Percentiles rank a stretch among this genome's conserved stretches.
These are phyloP conservation scores for Euphorbia pulcherrima DNA, from an alignment of 345 rosid species.

Conservation along the genomic window DNA sequence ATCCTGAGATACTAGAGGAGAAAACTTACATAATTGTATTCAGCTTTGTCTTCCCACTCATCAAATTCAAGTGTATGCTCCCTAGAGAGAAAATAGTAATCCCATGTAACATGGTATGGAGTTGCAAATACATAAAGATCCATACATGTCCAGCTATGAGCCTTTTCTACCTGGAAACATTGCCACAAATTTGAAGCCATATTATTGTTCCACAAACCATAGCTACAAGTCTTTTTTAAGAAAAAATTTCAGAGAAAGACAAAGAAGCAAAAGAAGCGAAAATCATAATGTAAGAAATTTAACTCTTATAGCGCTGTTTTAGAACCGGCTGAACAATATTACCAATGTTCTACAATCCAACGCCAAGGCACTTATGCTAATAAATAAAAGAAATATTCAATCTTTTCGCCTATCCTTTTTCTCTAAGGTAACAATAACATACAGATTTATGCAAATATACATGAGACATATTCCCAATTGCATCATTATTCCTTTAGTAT, in stretches of 20 bases:
- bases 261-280: neutral
- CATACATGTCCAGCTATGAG: slow-evolving; percentile 98
- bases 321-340: neutral
- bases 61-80: slow-evolving; percentile 77
- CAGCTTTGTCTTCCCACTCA: slow-evolving; percentile 84
- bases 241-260: neutral
- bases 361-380: neutral
- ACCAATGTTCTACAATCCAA: neutral
- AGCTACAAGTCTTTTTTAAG: neutral
- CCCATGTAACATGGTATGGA: slow-evolving; percentile 94
- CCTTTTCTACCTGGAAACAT: slow-evolving; percentile 55
- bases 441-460: neutral
- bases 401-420: neutral
- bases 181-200: slow-evolving; percentile 14
- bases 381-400: neutral
- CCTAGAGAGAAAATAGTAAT: slow-evolving; percentile 73
- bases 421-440: neutral
- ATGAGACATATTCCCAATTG: neutral
- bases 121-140: slow-evolving; percentile 94
- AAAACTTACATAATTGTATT: slow-evolving; percentile 73
- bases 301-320: neutral
- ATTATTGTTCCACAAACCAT: slow-evolving; percentile 10
- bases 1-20: slow-evolving; percentile 1
- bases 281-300: neutral
- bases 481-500: neutral